A percentile compares a stretch with the other conserved stretches of the same genome.
phyloP scores from a whole-genome alignment of 768 basidiomycete genomes.

The Xerocomellus dryophilus region DNA sequence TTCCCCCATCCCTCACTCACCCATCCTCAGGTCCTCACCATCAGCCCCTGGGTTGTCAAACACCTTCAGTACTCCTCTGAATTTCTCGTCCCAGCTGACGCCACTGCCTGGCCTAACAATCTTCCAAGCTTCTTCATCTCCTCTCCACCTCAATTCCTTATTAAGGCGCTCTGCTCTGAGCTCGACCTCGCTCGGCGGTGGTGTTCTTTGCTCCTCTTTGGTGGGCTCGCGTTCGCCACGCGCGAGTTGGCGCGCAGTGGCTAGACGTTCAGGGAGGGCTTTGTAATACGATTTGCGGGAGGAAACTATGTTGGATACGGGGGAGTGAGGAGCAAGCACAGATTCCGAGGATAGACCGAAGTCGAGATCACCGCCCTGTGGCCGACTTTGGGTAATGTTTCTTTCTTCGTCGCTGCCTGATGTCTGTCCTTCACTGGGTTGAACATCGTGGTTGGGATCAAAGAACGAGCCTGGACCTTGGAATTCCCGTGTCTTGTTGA shows the following conservation, averaged over 20 bases:
- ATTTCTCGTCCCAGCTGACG: constrained; percentile 77
- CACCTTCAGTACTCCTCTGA: constrained; percentile 56
- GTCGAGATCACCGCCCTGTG: constrained; percentile 59
- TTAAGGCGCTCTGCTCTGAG: constrained; percentile 82
- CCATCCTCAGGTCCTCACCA: neutral
- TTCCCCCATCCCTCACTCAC: neutral
- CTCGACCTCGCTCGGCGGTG: constrained; percentile 86
- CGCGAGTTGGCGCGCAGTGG: constrained; percentile 70
- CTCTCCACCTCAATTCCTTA: constrained; percentile 85
- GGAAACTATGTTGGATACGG: constrained; percentile 59
- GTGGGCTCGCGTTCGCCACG: constrained; percentile 78
- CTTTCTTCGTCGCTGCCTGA: constrained; percentile 4
- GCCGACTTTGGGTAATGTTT: neutral
- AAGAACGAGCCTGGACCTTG: constrained; percentile 29
- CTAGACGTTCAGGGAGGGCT: constrained; percentile 61
- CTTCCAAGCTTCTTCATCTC: constrained; percentile 76
- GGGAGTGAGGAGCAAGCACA: constrained; percentile 65
- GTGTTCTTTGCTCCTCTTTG: constrained; percentile 72
- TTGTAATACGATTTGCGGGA: constrained; percentile 76
- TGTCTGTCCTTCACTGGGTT: constrained; percentile 11
- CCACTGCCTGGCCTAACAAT: constrained; percentile 61
- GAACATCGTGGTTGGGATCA: constrained; percentile 17
- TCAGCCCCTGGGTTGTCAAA: constrained; percentile 45
- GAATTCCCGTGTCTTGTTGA: constrained; percentile 60
- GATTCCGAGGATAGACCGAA: constrained; percentile 67